Conservation (phyloP, 257 asterid species). For the Agastache rugosa region DNA sequence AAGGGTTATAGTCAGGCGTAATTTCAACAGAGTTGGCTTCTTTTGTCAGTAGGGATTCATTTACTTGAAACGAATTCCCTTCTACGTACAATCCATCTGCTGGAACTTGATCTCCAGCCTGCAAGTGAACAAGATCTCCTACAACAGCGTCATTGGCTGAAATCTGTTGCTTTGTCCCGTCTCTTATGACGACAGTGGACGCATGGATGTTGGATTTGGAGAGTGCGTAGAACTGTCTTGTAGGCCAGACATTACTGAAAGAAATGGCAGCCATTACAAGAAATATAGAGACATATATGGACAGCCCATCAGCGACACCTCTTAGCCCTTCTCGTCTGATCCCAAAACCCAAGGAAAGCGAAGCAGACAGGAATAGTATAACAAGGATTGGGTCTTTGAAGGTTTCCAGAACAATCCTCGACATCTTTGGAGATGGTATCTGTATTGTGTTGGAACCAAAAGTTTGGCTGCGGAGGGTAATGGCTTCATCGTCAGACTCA, state of each 20-base stretch:
- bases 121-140: constrained; percentile 22
- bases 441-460: constrained; percentile 20
- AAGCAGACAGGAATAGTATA: constrained; percentile 11
- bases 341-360: constrained; percentile 17
- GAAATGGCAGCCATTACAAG: constrained; percentile 9
- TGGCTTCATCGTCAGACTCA: not conserved
- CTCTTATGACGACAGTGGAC: constrained; percentile 2
- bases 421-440: not conserved
- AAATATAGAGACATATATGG: not conserved
- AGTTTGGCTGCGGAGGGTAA: constrained; percentile 4
- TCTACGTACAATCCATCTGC: constrained; percentile 19
- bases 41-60: not conserved
- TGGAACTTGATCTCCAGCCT: constrained; percentile 29
- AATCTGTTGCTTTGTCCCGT: not conserved
- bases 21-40: not conserved
- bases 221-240: constrained; percentile 13
- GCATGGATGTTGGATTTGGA: not conserved
- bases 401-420: not conserved
- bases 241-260: constrained; percentile 12
- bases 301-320: constrained; percentile 5
- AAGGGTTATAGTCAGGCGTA: not conserved
- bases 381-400: constrained; percentile 23
- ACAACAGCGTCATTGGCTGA: constrained; percentile 14
- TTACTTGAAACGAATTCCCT: constrained; percentile 12
- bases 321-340: not conserved